Base-by-base conservation (phyloP, 2,329 filamentous ascomycete genomes). In the Cladophialophora carrionii region DNA sequence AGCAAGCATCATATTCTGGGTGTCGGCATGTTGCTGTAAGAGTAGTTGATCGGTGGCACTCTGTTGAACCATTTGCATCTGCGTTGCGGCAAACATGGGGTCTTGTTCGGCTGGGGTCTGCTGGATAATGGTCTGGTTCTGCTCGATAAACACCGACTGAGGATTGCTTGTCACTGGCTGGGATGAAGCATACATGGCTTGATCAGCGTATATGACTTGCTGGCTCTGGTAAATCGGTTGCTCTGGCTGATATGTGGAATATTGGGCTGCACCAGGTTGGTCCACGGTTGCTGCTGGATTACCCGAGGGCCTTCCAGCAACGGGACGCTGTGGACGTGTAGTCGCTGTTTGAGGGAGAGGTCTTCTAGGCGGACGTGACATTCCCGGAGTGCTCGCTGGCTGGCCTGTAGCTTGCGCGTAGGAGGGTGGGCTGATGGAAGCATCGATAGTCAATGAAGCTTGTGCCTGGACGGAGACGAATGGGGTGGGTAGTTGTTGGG, bases 31-130 rank as follows among this genome's bases (percentile, higher is more conserved):
- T 12, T 37, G 26, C 37, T 57, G 32, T 24, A 17, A 24, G 20
- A 46, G 32, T 12, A 57, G 37, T 10, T 57, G 54, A 46, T 57
- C 34, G 4, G 54, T 22, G n/a, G 54, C 22, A n/a, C 31, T 57
- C n/a, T 57, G 54, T 20, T 57, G 32, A 10, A n/a, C 22, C 32
- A 41, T 57, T 43, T 24, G 22, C 54, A 57, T 46, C 29, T 41
- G 54, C n/a, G 24, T n/a, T 46, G 41, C 31, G 10, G 37, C 54
- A 1, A 46, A 5, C 54, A 57, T 57, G 52, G 17, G 14, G n/a
- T 54, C 52, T 54, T n/a, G 26, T 17, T 12, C 29, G 22, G 5
- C 26, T 37, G 31, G 20, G 31, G 34, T 20, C 22, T 46, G 54
- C 20, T 57, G 54, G 4, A 41, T 46, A 5, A 24, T 46, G 32